Conservation (phyloP, 2,329 filamentous ascomycete genomes). For the Penicillium sp. region DNA sequence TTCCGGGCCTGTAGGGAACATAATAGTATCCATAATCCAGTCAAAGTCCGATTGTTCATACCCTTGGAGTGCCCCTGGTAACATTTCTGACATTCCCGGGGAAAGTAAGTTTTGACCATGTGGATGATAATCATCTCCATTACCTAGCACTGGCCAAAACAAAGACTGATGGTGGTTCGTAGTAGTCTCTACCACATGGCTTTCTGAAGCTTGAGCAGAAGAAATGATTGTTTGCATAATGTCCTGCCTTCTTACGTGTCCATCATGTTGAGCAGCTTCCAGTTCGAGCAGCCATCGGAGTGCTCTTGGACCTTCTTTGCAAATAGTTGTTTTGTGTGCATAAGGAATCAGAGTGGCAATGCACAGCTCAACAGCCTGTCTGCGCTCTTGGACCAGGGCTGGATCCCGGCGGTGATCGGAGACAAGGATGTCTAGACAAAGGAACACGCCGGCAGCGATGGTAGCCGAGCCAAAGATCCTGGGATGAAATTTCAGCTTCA, state of each 20-base stretch:
- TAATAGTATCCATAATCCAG: background rate
- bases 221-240: background rate
- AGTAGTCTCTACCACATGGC: background rate
- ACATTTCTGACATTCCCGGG: background rate
- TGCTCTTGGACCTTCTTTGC: background rate
- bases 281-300: background rate
- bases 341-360: background rate
- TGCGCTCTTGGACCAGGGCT: background rate
- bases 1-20: background rate
- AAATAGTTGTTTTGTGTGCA: background rate
- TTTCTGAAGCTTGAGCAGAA: background rate
- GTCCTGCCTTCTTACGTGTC: background rate
- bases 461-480: background rate
- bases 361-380: background rate
- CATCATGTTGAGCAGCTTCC: background rate
- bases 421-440: background rate
- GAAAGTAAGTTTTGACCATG: background rate
- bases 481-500: background rate
- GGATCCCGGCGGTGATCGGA: background rate
- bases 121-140: background rate
- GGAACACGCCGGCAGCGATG: background rate
- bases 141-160: background rate
- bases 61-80: background rate
- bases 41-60: background rate
- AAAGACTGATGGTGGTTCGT: background rate